phyloP scores from a whole-genome alignment of 1,284 basidiomycete species.

The Naganishia albida region DNA sequence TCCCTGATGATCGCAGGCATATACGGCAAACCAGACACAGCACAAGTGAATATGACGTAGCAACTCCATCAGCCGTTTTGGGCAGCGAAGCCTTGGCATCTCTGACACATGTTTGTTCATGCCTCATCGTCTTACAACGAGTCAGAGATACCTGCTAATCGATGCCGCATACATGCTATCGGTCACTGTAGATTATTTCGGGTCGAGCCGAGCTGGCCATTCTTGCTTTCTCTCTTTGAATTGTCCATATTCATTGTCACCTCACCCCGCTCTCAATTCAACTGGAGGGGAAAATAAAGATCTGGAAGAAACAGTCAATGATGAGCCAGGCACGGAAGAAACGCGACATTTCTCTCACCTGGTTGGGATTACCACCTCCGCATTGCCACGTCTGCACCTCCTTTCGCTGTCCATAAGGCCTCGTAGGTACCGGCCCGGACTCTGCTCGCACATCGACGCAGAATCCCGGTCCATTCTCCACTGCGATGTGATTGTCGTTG shows the following conservation, averaged over 20 bases:
- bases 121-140: too few relatives aligned
- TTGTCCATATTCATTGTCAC: not conserved
- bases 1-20: too few relatives aligned
- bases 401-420: slow-evolving; percentile 24
- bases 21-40: too few relatives aligned
- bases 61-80: too few relatives aligned
- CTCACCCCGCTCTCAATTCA: not conserved
- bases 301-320: slow-evolving; percentile 2
- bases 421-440: not conserved
- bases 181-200: too few relatives aligned
- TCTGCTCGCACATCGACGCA: slow-evolving; percentile 28
- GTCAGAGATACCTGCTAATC: too few relatives aligned
- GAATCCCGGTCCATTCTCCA: slow-evolving; percentile 18
- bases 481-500: slow-evolving; percentile 26
- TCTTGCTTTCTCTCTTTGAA: too few relatives aligned
- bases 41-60: too few relatives aligned
- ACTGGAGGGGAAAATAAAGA: slow-evolving; percentile 1
- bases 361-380: slow-evolving; percentile 18
- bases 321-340: not conserved
- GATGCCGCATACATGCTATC: too few relatives aligned
- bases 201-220: too few relatives aligned
- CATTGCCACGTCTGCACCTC: slow-evolving; percentile 29
- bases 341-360: slow-evolving; percentile 7
- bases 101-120: too few relatives aligned
- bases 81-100: too few relatives aligned